Conservation (phyloP, 495 filamentous ascomycete species). For the Penicillium arizonense region DNA sequence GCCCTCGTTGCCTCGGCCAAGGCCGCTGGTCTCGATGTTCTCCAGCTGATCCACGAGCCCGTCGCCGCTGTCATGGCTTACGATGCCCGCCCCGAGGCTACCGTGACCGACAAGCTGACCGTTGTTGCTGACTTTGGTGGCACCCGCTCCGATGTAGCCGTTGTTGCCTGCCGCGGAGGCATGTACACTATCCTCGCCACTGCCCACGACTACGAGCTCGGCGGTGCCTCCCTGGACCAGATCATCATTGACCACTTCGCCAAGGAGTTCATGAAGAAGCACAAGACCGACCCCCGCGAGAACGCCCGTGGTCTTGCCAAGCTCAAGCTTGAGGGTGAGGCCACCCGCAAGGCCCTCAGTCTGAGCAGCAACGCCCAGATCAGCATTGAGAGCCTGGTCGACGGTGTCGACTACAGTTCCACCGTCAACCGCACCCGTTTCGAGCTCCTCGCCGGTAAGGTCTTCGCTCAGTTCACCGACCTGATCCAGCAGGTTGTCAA, state of each 20-base stretch:
- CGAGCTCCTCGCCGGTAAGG: constrained; percentile 81
- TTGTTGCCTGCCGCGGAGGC: constrained; percentile 85
- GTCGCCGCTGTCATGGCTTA: constrained; percentile 88
- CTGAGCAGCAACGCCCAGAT: constrained; percentile 84
- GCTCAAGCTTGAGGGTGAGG: constrained; percentile 87
- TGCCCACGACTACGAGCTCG: constrained; percentile 89
- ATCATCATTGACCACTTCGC: constrained; percentile 93
- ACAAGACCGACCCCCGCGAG: constrained; percentile 82
- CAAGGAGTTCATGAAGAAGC: constrained; percentile 96
- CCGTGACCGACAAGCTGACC: constrained; percentile 78
- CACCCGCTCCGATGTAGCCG: constrained; percentile 86
- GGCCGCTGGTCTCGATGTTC: constrained; percentile 79
- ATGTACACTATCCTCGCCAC: constrained; percentile 97
- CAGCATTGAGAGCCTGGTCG: constrained; percentile 82
- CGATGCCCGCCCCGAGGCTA: constrained; percentile 77
- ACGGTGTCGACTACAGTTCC: constrained; percentile 85
- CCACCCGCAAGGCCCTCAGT: constrained; percentile 84
- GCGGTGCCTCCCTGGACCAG: constrained; percentile 78
- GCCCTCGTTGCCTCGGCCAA: constrained; percentile 76
- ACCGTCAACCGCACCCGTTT: constrained; percentile 92
- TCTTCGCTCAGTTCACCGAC: constrained; percentile 82
- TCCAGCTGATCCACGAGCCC: constrained; percentile 94
- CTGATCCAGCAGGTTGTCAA: constrained; percentile 80
- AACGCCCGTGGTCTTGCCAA: constrained; percentile 82
- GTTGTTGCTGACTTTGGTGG: constrained; percentile 94